These are phyloP conservation scores for Alternaria sp. DNA, from an alignment of 2,329 filamentous ascomycete genomes.

Conservation along the genomic window DNA sequence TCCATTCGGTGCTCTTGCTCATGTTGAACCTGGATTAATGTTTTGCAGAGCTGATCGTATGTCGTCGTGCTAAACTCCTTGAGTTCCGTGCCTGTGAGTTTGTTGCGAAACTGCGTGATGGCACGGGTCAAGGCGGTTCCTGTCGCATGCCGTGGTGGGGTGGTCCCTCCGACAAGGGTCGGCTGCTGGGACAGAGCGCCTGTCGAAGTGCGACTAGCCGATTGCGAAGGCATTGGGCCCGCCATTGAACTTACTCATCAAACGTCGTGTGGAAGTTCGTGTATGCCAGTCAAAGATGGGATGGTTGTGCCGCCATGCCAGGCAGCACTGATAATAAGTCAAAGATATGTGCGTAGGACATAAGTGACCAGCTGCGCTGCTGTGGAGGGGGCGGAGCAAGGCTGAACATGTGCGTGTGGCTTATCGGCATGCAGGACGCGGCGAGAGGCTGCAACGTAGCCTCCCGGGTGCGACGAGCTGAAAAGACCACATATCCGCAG, in stretches of 20 bases:
- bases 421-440: not conserved
- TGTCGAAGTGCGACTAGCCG: not conserved
- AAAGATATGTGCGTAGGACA: too few relatives aligned
- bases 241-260: not conserved
- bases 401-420: slow-evolving; percentile 6
- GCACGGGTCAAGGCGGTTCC: not conserved
- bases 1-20: not conserved
- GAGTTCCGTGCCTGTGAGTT: not conserved
- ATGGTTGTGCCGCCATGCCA: too few relatives aligned
- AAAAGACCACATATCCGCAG: not conserved
- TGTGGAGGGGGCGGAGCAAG: slow-evolving; percentile 40
- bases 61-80: not conserved
- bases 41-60: not conserved
- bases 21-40: not conserved
- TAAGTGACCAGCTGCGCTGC: too few relatives aligned
- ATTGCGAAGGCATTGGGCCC: not conserved
- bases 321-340: too few relatives aligned
- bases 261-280: too few relatives aligned
- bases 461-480: not conserved
- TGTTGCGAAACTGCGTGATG: not conserved
- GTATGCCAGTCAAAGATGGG: too few relatives aligned
- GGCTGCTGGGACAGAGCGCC: not conserved
- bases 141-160: not conserved
- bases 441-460: not conserved
- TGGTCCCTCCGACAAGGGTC: not conserved